A percentile compares a stretch with the other conserved stretches of the same genome.
phyloP scores from a whole-genome alignment of 2,329 filamentous ascomycete species.

The Aspergillus sp. region DNA sequence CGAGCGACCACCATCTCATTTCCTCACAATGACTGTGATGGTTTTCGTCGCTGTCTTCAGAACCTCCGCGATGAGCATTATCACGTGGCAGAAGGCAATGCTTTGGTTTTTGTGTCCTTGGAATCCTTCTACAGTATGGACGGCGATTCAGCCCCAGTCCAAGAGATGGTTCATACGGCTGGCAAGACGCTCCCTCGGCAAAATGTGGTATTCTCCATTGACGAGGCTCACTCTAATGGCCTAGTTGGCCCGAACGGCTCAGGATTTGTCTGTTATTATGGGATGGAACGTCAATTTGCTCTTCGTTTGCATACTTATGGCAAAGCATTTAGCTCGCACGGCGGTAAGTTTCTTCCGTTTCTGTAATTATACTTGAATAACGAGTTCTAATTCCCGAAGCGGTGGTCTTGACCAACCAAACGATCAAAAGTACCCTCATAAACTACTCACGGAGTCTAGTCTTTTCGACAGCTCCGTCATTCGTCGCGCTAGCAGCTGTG shows the following conservation, averaged over 20 bases:
- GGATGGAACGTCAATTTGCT: conserved; percentile 19
- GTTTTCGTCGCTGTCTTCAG: too few species aligned
- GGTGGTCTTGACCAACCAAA: too few species aligned
- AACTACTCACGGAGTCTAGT: conserved; percentile 8
- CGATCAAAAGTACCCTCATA: conserved; percentile 4
- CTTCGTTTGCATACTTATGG: conserved; percentile 18
- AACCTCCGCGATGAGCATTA: conserved; percentile 1
- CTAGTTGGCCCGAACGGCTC: conserved; percentile 9
- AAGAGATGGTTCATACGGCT: conserved; percentile 8
- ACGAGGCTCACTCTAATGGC: conserved; percentile 11
- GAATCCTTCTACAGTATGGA: conserved; percentile 42
- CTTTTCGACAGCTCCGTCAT: conserved; percentile 7
- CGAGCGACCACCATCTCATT: conserved; percentile 34
- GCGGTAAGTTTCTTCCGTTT: conserved; percentile 15
- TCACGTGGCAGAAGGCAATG: conserved; percentile 4
- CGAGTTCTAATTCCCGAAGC: too few species aligned
- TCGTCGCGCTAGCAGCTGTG: conserved; percentile 5
- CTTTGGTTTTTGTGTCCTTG: conserved; percentile 31
- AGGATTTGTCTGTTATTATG: conserved; percentile 13
- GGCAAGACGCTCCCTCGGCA: conserved; percentile 9
- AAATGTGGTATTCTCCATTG: conserved; percentile 15
- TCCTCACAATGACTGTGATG: conserved; percentile 6
- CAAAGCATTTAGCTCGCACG: conserved; percentile 17
- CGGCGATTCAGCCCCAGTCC: conserved; percentile 30
- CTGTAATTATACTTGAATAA: too few species aligned